Base-by-base conservation (phyloP, 257 asterid genomes). In the Salvia hispanica region DNA sequence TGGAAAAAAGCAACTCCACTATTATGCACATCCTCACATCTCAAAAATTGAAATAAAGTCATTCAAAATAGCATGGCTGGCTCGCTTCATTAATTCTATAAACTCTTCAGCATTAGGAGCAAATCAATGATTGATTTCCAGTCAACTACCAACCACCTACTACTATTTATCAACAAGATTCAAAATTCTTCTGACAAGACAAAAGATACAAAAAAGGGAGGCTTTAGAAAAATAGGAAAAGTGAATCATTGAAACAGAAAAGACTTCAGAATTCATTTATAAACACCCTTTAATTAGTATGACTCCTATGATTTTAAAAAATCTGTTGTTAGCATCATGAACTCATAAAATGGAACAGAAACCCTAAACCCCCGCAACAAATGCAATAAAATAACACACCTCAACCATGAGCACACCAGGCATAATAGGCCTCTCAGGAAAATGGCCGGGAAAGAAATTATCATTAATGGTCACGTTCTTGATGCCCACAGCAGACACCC, bases 341-440 rank as follows among this genome's bases (percentile, higher is more conserved):
- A 69, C 15, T n/a, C 25, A 44, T 31, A 39, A 39, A 47, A 8
- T 21, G 4, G 56, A 50, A 25, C 7, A 31, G 40, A 14, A 60
- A 45, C 63, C 7, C 45, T 42, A 9, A 10, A 66, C 50, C 59
- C 2, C 4, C 66, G 60, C 54, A 31, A 50, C 7, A 36, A 3
- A 53, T 12, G 64, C 9, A 57, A 21, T 18, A 45, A 60, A 14
- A 15, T 18, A 5, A 40, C 46, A 50, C 72, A 92, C 98, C 98
- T 92, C 96, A 76, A 92, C 81, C 96, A 89, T 89, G 76, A 92
- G 95, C 44, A 92, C 98, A 71, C 98, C 98, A 50, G 98, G 96
- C 96, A 92, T 89, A 25, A 92, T 89, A 16, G 96, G 96, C 78
- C 98, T 89, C 79, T 89, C 94, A 0, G 98, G 98, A 72, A 92